Base-by-base conservation (phyloP, 2,329 filamentous ascomycete species). In the Colletotrichum shisoi region DNA sequence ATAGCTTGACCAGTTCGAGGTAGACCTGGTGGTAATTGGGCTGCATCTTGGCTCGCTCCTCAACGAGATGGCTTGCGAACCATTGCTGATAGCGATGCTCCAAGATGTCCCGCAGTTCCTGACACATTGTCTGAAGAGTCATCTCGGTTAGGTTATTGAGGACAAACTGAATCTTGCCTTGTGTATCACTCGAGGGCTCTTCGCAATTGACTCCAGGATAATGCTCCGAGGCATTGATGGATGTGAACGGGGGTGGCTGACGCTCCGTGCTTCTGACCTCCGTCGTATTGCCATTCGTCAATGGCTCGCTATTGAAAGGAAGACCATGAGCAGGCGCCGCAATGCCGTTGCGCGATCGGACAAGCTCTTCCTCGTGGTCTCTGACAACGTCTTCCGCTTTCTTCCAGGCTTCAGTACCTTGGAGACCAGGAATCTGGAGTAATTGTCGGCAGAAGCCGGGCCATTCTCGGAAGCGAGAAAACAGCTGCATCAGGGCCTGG, bases 21-120 rank as follows among this genome's bases (percentile, higher is more conserved):
- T 99, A 99, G 24, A 99, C 87, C 67, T 91, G 86, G 72, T 99
- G 95, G 74, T 96, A 98, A 77, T 99, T 99, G 6, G 94, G 94
- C 76, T 99, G 94, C 83, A 97, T 90, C 79, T 97, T 98, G 39
- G 94, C 96, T 52, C 96, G 92, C 76, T 97, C 92, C 74, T 97
- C 94, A 3, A 99, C 95, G 11, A 99, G 84, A 74, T 98, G 96
- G 54, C 89, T 89, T 7, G 96, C 95, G 75, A 99, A 99, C 95
- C 95, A 99, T 75, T 96, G 93, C 73, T 96, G 91, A 76, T 97
- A 91, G 71, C 89, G 89, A 60, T 91, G 87, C 57, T 93, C 89
- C 54, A 99, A 81, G 51, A 91, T 88, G 45, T 92, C 89, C 57
- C 88, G 89, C 44, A 99, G 85, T 71, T 97, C 93, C 60, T 85